phyloP scores from a whole-genome alignment of 164 flowering plant species.

The Santalum album region DNA sequence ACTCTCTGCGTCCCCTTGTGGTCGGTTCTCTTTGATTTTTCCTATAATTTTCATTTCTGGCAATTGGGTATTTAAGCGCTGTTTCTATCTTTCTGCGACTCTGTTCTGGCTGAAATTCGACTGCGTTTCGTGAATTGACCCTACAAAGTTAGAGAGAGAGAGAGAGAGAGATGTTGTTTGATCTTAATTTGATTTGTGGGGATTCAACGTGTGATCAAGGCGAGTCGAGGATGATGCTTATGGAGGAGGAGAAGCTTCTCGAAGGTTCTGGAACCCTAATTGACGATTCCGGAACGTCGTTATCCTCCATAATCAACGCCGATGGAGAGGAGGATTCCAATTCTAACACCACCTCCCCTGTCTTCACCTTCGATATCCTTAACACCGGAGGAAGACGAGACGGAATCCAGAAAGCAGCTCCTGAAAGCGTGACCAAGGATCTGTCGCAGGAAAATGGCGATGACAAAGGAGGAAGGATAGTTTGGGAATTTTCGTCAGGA shows the following conservation, averaged over 20 bases:
- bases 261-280: neutral
- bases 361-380: neutral
- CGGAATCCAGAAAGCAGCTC: neutral
- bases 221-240: too few relatives aligned
- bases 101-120: too few relatives aligned
- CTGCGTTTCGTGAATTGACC: too few relatives aligned
- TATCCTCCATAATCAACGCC: neutral
- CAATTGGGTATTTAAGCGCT: too few relatives aligned
- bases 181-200: too few relatives aligned
- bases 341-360: neutral
- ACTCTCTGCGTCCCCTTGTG: too few relatives aligned
- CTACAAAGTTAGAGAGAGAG: too few relatives aligned
- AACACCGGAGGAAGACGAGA: neutral
- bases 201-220: too few relatives aligned
- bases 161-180: too few relatives aligned
- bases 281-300: conserved; percentile 1
- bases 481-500: neutral
- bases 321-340: conserved; percentile 2
- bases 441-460: neutral
- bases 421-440: neutral
- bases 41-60: too few relatives aligned
- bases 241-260: neutral
- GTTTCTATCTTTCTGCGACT: too few relatives aligned
- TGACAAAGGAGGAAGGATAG: neutral
- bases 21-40: too few relatives aligned